Evolutionary conservation across 805 yeast species (phyloP).

Genomic region (Tetrapisispora pingtungensis): DNA sequence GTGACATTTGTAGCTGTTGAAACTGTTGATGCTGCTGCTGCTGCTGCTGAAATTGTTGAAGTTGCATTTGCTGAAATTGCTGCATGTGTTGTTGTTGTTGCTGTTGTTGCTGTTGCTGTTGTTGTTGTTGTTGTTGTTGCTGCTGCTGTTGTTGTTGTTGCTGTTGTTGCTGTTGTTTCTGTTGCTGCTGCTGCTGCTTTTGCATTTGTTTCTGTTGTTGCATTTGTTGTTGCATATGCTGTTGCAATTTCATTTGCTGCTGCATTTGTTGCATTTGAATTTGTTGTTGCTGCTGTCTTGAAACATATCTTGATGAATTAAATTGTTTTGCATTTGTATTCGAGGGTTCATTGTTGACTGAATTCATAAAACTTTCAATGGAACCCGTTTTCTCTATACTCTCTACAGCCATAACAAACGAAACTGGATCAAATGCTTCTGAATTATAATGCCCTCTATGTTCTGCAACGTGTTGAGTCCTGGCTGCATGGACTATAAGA

Average conservation of each 20-base stretch:
- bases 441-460: constrained; percentile 30
- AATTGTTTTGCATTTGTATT: neutral
- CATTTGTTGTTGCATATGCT: constrained; percentile 1
- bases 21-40: constrained; percentile 24
- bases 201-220: constrained; percentile 11
- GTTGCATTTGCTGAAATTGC: neutral
- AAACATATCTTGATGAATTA: constrained; percentile 5
- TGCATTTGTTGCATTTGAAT: neutral
- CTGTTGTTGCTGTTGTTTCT: constrained; percentile 17
- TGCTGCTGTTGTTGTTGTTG: constrained; percentile 2
- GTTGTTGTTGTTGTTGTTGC: constrained; percentile 11
- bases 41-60: constrained; percentile 1
- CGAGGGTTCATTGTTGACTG: neutral
- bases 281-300: neutral
- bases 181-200: constrained; percentile 8
- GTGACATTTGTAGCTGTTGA: constrained; percentile 6
- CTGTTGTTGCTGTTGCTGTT: constrained; percentile 11
- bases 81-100: constrained; percentile 13
- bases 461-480: constrained; percentile 35
- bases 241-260: constrained; percentile 8
- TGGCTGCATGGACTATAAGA: constrained; percentile 36
- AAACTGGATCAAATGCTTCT: constrained; percentile 23
- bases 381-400: constrained; percentile 2
- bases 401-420: constrained; percentile 3
- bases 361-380: neutral